Conservation (phyloP, 495 filamentous ascomycete species). For the Penicillium cosmopolitanum region DNA sequence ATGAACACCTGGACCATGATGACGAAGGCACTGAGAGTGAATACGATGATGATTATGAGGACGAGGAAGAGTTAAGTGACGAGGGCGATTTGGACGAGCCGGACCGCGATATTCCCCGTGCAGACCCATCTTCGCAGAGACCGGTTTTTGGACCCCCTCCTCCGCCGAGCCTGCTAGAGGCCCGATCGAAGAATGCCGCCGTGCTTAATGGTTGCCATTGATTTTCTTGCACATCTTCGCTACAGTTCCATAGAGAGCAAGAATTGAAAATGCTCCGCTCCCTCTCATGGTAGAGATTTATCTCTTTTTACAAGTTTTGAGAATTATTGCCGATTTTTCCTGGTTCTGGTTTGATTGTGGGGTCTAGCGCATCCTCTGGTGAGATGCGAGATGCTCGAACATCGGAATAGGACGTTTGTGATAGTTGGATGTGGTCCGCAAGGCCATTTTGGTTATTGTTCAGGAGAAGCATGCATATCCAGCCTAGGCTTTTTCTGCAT, state of each 20-base stretch:
- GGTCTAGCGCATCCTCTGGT: neutral
- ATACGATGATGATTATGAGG: slow-evolving; percentile 70
- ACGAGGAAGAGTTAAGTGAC: slow-evolving; percentile 69
- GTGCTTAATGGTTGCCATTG: slow-evolving; percentile 53
- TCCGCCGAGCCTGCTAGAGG: slow-evolving; percentile 52
- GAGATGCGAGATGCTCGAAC: neutral
- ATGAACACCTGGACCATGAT: slow-evolving; percentile 62
- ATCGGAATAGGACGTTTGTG: neutral
- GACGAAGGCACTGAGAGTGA: slow-evolving; percentile 73
- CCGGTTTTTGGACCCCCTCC: slow-evolving; percentile 61
- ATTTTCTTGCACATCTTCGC: slow-evolving; percentile 10
- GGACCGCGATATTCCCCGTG: slow-evolving; percentile 32
- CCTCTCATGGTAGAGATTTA: neutral
- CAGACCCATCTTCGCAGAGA: slow-evolving; percentile 46
- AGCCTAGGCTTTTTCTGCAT: slow-evolving; percentile 4
- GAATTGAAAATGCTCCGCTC: slow-evolving; percentile 2
- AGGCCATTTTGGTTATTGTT: neutral
- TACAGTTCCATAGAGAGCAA: slow-evolving; percentile 1
- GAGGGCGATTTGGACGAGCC: slow-evolving; percentile 68
- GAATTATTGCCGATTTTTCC: neutral
- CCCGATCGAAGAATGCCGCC: slow-evolving; percentile 48
- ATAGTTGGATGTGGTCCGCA: neutral
- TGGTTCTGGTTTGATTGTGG: neutral
- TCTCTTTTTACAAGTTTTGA: neutral
- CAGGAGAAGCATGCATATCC: neutral